A percentile compares a stretch with the other conserved stretches of the same genome.
Evolutionary conservation across 768 basidiomycete species (phyloP).

Genomic region (Leccinum variicolor): DNA sequence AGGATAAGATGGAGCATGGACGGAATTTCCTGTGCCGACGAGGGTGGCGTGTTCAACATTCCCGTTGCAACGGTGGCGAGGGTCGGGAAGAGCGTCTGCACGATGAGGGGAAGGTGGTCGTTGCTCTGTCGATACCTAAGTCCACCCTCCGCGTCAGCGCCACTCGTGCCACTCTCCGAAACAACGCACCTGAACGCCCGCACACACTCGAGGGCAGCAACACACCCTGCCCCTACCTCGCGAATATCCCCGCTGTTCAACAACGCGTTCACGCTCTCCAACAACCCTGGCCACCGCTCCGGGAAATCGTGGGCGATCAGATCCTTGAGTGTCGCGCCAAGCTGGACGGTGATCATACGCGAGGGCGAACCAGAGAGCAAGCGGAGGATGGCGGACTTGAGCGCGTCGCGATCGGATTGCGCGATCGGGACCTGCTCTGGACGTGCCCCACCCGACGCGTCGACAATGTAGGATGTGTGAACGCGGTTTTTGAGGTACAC

Average conservation of each 20-base stretch:
- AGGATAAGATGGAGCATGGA: conserved; percentile 83
- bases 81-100: conserved; percentile 65
- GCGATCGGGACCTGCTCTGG: conserved; percentile 64
- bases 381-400: conserved; percentile 64
- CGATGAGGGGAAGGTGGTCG: conserved; percentile 56
- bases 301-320: conserved; percentile 79
- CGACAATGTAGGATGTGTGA: conserved; percentile 57
- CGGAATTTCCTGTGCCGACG: conserved; percentile 65
- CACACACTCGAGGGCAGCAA: conserved; percentile 74
- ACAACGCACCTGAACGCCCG: conserved; percentile 43
- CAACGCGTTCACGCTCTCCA: conserved; percentile 64
- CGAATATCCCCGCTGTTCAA: conserved; percentile 61
- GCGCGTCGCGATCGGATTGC: conserved; percentile 65
- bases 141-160: conserved; percentile 35
- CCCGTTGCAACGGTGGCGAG: conserved; percentile 71
- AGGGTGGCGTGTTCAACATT: conserved; percentile 63
- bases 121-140: conserved; percentile 65
- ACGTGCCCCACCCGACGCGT: conserved; percentile 37
- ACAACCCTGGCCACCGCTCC: conserved; percentile 63
- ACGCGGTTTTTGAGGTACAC: conserved; percentile 94
- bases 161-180: background rate
- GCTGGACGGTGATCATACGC: conserved; percentile 68
- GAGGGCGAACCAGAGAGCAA: conserved; percentile 68
- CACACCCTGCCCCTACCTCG: conserved; percentile 78
- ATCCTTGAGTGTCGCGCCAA: conserved; percentile 69